A percentile compares a stretch with the other conserved stretches of the same genome.
phyloP scores from a whole-genome alignment of 2,329 filamentous ascomycete species.

The Alternaria burnsii region DNA sequence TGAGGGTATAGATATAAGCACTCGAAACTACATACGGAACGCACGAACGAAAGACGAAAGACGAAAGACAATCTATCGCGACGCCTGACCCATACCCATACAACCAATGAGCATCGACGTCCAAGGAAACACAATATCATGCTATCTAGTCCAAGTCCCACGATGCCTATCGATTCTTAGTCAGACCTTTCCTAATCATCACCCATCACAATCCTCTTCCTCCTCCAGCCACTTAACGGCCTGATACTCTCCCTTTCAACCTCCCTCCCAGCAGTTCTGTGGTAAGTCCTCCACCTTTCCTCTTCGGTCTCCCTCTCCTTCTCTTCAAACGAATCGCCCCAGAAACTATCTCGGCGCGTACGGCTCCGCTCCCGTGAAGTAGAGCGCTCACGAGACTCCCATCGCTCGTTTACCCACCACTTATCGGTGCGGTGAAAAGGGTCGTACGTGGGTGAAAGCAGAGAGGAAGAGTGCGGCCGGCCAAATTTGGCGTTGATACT shows the following conservation, averaged over 20 bases:
- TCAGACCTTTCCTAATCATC: not conserved
- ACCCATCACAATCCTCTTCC: constrained; percentile 15
- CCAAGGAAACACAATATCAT: not conserved
- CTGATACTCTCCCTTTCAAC: constrained; percentile 43
- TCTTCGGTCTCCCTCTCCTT: constrained; percentile 25
- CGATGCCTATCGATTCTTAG: not conserved
- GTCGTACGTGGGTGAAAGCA: constrained; percentile 29
- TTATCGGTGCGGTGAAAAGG: constrained; percentile 36
- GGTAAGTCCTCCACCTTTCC: constrained; percentile 34
- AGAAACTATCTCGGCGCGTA: constrained; percentile 18
- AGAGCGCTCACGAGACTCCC: constrained; percentile 36
- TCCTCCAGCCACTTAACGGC: constrained; percentile 38
- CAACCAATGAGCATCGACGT: not conserved
- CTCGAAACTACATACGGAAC: not conserved
- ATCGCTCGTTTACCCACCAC: constrained; percentile 38
- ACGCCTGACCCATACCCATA: not conserved
- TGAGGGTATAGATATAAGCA: not conserved
- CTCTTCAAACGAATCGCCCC: constrained; percentile 22
- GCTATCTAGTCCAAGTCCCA: not conserved
- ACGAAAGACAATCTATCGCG: not conserved
- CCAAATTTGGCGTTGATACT: constrained; percentile 32
- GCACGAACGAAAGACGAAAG: not conserved
- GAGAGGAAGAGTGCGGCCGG: constrained; percentile 24
- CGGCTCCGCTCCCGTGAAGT: constrained; percentile 14
- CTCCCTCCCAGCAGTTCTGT: constrained; percentile 33